Evolutionary conservation across 2,329 filamentous ascomycete species (phyloP), one percentile per base, ranked within the genome.

Genomic region (Ophiosphaerella korrae): DNA sequence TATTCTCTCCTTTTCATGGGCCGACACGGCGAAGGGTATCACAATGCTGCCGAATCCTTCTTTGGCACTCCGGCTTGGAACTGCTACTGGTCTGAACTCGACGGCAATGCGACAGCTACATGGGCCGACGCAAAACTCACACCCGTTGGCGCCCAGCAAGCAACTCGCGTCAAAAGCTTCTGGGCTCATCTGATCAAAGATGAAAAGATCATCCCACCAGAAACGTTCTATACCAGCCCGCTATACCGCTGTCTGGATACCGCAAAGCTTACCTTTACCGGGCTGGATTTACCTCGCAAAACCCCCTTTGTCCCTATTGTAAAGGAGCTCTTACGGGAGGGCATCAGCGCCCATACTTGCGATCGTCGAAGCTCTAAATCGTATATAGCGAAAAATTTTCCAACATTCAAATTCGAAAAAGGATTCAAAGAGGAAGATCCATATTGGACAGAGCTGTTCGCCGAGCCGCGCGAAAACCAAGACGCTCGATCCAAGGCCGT

Each of bases 41-140:
- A 87, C 70, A 87, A 87, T 62, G 82, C 83, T 6, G 87, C 86
- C 12, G 84, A 89, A 71, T 76, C 77, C 24, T 87, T 79, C 67
- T 89, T 88, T 59, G 86, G 86, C 40, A 89, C 86, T 0, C 81
- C 84, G 1, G 84, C 83, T 2, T 89, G 87, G 87, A 86, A 89
- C 73, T 81, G 84, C 69, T 88, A 89, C 75, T 90, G 85, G 85
- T 80, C 82, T 4, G 77, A 83, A 52, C 77, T 80, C 1, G 81
- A 87, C 32, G 87, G 87, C 55, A 88, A 89, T 63, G 80, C 75
- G 39, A 88, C 85, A 2, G 74, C 77, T 1, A 75, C 74, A 24
- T 90, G 87, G 87, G 77, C 81, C 2, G 87, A 89, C 59, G 78
- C 88, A 1, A 77, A 81, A 11, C 78, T 90, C 37, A 89, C 86